Base-by-base conservation (phyloP, 2,329 filamentous ascomycete genomes). In the Paecilomyces niveus region DNA sequence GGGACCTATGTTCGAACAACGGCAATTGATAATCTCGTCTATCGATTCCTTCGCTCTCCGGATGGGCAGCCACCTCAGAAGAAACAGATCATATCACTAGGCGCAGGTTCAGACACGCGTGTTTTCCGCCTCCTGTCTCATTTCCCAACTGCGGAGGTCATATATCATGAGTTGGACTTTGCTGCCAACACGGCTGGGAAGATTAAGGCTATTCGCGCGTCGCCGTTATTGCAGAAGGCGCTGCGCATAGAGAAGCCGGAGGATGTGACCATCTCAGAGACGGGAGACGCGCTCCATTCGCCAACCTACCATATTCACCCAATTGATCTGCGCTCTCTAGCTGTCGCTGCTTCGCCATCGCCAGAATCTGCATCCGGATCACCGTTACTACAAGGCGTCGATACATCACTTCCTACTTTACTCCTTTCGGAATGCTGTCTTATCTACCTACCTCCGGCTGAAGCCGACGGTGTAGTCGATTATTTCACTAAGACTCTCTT, bases 81-180 rank as follows among this genome's bases (percentile, higher is more conserved):
- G 60, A 75, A 76, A 71, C 94, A 99, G 71, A 91, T 99, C 60
- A 83, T 99, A 61, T 97, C 92, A 0, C 83, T 99, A 0, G 94
- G 94, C 31, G 93, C 94, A 15, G 94, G 94, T 24, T 96, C 92
- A 10, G 94, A 99, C 71, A 97, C 94, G 6, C 85, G 94, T 15
- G 88, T 87, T 60, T 92, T 97, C 68, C 86, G 90, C 21, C 77
- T 97, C 0, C 81, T 89, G 59, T 74, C 83, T 8, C 64, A 64
- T 3, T 60, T 64, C 8, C 71, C 76, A 15, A 71, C 77, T 56
- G 72, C 74, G 0, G 67, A 76, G 29, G 59, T 96, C 18, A 72
- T 88, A 59, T 99, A 97, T 72, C 92, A 97, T 72, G 94, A 99
- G 73, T 80, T 99, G 58, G 94, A 99, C 73, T 97, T 97, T 67